Base-by-base conservation (phyloP, 2,329 filamentous ascomycete species). In the Apiospora rasikravindrae region DNA sequence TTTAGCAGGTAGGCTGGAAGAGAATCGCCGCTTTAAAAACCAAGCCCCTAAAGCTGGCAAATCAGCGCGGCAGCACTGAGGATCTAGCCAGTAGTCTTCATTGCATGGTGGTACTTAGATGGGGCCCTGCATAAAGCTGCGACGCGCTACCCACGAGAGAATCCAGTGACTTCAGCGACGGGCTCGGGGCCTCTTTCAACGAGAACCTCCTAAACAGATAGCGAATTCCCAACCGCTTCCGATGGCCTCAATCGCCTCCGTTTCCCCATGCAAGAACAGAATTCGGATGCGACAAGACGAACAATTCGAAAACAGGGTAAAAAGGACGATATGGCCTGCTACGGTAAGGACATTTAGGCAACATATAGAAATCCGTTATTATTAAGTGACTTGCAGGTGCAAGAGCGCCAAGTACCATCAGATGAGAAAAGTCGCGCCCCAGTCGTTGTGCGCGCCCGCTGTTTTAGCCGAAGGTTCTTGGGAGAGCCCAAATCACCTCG, bases 361-460 rank as follows among this genome's bases (percentile, higher is more conserved):
- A 24, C 4, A 26, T 37, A 13, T 14, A 24, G 42, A 42, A 7
- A 13, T n/a, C n/a, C 8, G 26, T 16, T 53, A 70, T 51, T 70
- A 70, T 51, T 19, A 19, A 42, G 42, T 57, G 45, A 61, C 69
- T 44, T 70, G 69, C 16, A 33, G 45, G 40, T 40, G 47, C 1
- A 40, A 70, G 33, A 40, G 29, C 47, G 49, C 47, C 11, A 70
- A 51, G 69, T 70, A 70, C 69, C 68, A 24, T 51, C 67, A 37
- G 44, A 45, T 69, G 44, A 37, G 67, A 37, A 67, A 42, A 64
- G 71, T 69, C 64, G 71, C 71, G 71, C 71, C 71, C 71, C 69
- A 67, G 71, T 73, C 71, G 67, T 19, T 51, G 72, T 70, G 69
- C 57, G 40, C 57, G 40, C 70, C 72, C 70, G 72, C 72, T 71